phyloP scores from a whole-genome alignment of 1,284 basidiomycete species.

The Uromyces viciae-fabae region DNA sequence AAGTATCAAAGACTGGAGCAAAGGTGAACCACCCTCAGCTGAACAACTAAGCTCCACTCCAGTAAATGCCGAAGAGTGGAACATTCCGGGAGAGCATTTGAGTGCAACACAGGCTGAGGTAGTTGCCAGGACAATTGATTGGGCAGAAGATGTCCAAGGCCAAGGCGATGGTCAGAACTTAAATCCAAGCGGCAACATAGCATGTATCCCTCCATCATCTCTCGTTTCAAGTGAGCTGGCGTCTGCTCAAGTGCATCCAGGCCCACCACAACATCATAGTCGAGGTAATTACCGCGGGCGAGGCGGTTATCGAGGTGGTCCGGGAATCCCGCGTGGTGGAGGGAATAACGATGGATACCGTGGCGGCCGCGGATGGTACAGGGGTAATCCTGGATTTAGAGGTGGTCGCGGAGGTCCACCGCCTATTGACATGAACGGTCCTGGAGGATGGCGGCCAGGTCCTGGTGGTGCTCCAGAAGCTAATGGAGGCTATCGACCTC shows the following conservation, averaged over 20 bases:
- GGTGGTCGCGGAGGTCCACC: constrained; percentile 32
- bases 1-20: background rate
- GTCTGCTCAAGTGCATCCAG: background rate
- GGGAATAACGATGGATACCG: constrained; percentile 16
- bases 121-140: constrained; percentile 40
- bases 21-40: background rate
- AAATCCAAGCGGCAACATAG: background rate
- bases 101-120: constrained; percentile 27
- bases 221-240: background rate
- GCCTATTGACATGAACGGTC: constrained; percentile 20
- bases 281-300: constrained; percentile 37
- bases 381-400: constrained; percentile 24
- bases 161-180: constrained; percentile 2
- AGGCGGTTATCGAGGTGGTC: constrained; percentile 37
- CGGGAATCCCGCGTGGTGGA: constrained; percentile 22
- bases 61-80: constrained; percentile 14
- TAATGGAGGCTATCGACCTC: constrained; percentile 31
- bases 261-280: constrained; percentile 26
- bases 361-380: constrained; percentile 35
- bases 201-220: constrained; percentile 2
- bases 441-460: constrained; percentile 36
- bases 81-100: constrained; percentile 16
- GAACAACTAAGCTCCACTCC: background rate
- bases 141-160: constrained; percentile 41
- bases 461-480: constrained; percentile 18